phyloP scores from a whole-genome alignment of 129 eudicot species.

The Flaveria robusta region DNA sequence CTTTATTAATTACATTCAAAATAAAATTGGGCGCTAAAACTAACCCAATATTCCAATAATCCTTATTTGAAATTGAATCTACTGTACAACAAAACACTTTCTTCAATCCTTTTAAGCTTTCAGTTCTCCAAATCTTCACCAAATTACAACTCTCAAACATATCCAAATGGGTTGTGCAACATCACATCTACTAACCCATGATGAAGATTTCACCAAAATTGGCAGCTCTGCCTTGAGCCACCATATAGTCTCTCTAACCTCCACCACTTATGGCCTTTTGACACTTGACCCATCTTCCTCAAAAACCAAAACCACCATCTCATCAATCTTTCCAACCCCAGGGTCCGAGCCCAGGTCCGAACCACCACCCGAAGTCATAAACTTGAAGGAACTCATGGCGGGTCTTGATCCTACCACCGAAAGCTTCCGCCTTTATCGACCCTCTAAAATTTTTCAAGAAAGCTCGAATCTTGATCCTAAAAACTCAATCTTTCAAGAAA shows the following conservation, averaged over 20 bases:
- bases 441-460: constrained; percentile 36
- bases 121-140: constrained; percentile 20
- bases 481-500: constrained; percentile 30
- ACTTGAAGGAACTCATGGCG: constrained; percentile 97
- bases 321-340: constrained; percentile 43
- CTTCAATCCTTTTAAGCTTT: constrained; percentile 18
- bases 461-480: constrained; percentile 18
- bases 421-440: constrained; percentile 57
- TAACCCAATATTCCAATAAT: constrained; percentile 1
- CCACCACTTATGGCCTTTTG: constrained; percentile 86
- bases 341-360: constrained; percentile 35
- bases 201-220: constrained; percentile 65
- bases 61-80: constrained; percentile 34
- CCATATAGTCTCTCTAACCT: constrained; percentile 93
- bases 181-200: constrained; percentile 61
- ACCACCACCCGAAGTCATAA: constrained; percentile 69
- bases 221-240: constrained; percentile 68
- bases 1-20: constrained; percentile 39
- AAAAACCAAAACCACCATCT: constrained; percentile 16
- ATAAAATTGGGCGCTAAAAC: constrained; percentile 36
- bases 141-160: background rate
- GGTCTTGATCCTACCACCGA: constrained; percentile 65
- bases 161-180: constrained; percentile 87
- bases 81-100: constrained; percentile 8
- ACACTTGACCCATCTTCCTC: constrained; percentile 55